A percentile compares a stretch with the other conserved stretches of the same genome.
These are phyloP conservation scores for Reticulascus tulasneorum DNA, from an alignment of 2,329 filamentous ascomycete genomes.

Conservation along the genomic window DNA sequence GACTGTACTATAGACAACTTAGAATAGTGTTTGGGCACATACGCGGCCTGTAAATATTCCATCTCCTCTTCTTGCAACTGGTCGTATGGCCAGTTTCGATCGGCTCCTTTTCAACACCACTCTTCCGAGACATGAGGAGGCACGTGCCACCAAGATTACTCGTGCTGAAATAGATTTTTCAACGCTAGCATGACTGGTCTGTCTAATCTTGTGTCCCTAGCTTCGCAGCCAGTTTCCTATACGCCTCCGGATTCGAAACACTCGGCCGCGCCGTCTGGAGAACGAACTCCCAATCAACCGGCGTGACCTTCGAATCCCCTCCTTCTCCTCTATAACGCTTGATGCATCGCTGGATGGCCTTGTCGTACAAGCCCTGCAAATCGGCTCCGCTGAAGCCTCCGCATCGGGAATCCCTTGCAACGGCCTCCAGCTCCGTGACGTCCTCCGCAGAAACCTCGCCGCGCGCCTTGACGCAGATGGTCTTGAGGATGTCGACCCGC, in stretches of 20 bases:
- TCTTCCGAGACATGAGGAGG: conserved; percentile 1
- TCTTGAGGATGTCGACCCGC: conserved; percentile 78
- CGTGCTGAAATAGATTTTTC: background rate
- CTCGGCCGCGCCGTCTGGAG: conserved; percentile 45
- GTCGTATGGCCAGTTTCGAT: too few species aligned
- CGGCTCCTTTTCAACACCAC: conserved; percentile 9
- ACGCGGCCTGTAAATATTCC: too few species aligned
- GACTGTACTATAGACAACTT: conserved; percentile 24
- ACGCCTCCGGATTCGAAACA: conserved; percentile 43
- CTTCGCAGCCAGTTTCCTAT: conserved; percentile 31
- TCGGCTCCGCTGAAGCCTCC: conserved; percentile 72
- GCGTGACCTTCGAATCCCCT: conserved; percentile 26
- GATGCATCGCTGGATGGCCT: conserved; percentile 41
- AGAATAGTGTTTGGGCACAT: conserved; percentile 17
- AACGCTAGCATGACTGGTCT: background rate
- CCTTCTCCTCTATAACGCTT: conserved; percentile 16
- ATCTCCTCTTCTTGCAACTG: conserved; percentile 9
- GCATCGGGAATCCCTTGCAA: conserved; percentile 67
- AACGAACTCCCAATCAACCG: conserved; percentile 50
- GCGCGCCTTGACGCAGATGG: conserved; percentile 53
- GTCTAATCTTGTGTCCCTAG: conserved; percentile 14
- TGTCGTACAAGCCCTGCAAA: conserved; percentile 43
- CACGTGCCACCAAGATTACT: background rate
- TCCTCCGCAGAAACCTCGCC: conserved; percentile 24
- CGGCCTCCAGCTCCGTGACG: conserved; percentile 48